These are phyloP conservation scores for Cyberlindnera japonica DNA, from an alignment of 805 yeast species.

Conservation along the genomic window DNA sequence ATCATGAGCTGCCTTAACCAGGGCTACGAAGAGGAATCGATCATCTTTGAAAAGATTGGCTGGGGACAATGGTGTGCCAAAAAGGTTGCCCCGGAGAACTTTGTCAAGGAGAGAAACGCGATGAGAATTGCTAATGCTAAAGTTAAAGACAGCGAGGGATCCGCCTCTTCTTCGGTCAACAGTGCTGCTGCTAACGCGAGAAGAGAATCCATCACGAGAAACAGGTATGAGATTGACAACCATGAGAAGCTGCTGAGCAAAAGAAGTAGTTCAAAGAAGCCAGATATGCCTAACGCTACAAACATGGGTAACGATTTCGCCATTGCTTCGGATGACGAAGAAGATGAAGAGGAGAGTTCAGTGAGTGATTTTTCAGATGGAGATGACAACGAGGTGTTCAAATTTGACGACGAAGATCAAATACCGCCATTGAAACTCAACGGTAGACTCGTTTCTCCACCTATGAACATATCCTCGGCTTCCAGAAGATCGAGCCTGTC, in stretches of 20 bases:
- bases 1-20: slow-evolving; percentile 86
- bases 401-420: slow-evolving; percentile 36
- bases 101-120: slow-evolving; percentile 38
- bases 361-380: slow-evolving; percentile 30
- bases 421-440: slow-evolving; percentile 26
- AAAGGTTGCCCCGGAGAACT: slow-evolving; percentile 36
- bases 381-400: slow-evolving; percentile 30
- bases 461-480: slow-evolving; percentile 16
- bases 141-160: slow-evolving; percentile 38
- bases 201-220: slow-evolving; percentile 31
- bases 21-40: slow-evolving; percentile 49
- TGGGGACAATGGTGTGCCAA: slow-evolving; percentile 98
- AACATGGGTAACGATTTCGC: slow-evolving; percentile 30
- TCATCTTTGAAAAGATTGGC: slow-evolving; percentile 87
- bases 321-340: slow-evolving; percentile 29
- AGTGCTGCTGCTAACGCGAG: slow-evolving; percentile 18
- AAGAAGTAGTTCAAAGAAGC: slow-evolving; percentile 3
- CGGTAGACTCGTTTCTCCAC: slow-evolving; percentile 24
- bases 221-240: slow-evolving; percentile 26
- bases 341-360: slow-evolving; percentile 30
- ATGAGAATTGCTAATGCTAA: slow-evolving; percentile 37
- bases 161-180: background rate
- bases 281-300: slow-evolving; percentile 11
- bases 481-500: slow-evolving; percentile 17
- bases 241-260: slow-evolving; percentile 23